Evolutionary conservation across 768 basidiomycete genomes (phyloP), one percentile per base, ranked within the genome.

Genomic region (Amanita exitialis): DNA sequence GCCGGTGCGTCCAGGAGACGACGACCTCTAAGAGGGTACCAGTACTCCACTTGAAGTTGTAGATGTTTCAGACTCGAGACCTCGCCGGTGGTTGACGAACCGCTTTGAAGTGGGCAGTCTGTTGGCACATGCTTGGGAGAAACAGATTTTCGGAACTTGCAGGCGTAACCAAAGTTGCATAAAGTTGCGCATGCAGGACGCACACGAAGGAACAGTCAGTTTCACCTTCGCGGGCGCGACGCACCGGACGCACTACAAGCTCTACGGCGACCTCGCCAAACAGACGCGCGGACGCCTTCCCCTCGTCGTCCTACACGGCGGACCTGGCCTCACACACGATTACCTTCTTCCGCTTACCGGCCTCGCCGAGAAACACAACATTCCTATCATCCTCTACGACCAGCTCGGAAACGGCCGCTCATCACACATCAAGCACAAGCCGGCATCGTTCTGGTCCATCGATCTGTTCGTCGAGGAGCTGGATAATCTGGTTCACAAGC

Each of bases 401-500:
- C 80, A 81, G 54, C 51, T 80, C 34, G 79, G 79, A 12, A 72
- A 67, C 53, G 76, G 75, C 15, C 63, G 56, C n/a, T 80, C 78
- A 6, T 74, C 77, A 10, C 77, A 75, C 57, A 66, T 77, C 35
- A 69, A 59, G 15, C 68, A 73, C 44, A 75, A 72, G 51, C 62
- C 61, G 2, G 60, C 62, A 12, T 65, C 69, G 16, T 80, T 81
- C 61, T 78, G 77, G 75, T 72, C 67, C 3, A 56, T 70, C 18
- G 68, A 74, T 6, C 69, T 82, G 3, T 81, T 78, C 64, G 59
- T 76, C 48, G 72, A 72, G 37, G 76, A 82, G 64, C 72, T 82
- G 30, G 67, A 69, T 23, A 79, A 77, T 47, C 55, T 82, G 7
- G 47, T 80, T 20, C 41, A 56, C 3, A 55, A 73, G 18, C 63